Conservation (phyloP, 441 rosid species). For the Melastoma candidum region DNA sequence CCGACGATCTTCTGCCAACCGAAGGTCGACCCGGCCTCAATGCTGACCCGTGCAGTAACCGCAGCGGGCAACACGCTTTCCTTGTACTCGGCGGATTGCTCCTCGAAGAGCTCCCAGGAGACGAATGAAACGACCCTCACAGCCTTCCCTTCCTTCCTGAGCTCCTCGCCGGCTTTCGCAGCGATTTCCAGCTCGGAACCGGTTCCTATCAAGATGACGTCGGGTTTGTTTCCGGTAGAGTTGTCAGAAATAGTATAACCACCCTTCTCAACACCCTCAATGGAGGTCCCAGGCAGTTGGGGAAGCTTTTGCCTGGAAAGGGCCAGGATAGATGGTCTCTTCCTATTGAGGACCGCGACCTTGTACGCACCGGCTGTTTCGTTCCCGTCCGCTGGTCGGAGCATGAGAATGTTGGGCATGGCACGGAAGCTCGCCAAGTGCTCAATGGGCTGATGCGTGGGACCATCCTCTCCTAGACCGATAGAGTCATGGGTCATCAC, state of each 20-base stretch:
- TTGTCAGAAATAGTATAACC: slow-evolving; percentile 78
- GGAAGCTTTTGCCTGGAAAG: slow-evolving; percentile 83
- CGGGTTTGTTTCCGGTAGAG: slow-evolving; percentile 66
- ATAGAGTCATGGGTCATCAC: slow-evolving; percentile 98
- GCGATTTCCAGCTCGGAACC: slow-evolving; percentile 85
- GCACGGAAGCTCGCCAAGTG: slow-evolving; percentile 95
- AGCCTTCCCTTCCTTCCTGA: slow-evolving; percentile 69
- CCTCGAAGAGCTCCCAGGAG: slow-evolving; percentile 79
- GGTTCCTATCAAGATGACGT: slow-evolving; percentile 72
- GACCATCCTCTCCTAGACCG: slow-evolving; percentile 96
- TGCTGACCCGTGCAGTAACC: slow-evolving; percentile 73
- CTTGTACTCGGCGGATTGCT: slow-evolving; percentile 67
- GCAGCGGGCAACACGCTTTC: slow-evolving; percentile 70
- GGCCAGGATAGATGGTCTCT: slow-evolving; percentile 77
- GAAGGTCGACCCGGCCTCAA: slow-evolving; percentile 82
- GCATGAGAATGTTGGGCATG: slow-evolving; percentile 88
- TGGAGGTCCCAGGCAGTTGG: slow-evolving; percentile 64
- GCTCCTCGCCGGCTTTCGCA: slow-evolving; percentile 60
- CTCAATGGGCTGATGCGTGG: slow-evolving; percentile 89
- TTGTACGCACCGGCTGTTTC: slow-evolving; percentile 85
- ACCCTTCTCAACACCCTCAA: slow-evolving; percentile 75
- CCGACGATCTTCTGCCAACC: slow-evolving; percentile 82
- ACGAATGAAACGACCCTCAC: slow-evolving; percentile 77
- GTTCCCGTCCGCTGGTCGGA: slow-evolving; percentile 88
- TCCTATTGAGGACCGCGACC: slow-evolving; percentile 57